Evolutionary conservation across 1,284 basidiomycete genomes (phyloP), one percentile per base, ranked within the genome.

Genomic region (Sporisorium exsertum): DNA sequence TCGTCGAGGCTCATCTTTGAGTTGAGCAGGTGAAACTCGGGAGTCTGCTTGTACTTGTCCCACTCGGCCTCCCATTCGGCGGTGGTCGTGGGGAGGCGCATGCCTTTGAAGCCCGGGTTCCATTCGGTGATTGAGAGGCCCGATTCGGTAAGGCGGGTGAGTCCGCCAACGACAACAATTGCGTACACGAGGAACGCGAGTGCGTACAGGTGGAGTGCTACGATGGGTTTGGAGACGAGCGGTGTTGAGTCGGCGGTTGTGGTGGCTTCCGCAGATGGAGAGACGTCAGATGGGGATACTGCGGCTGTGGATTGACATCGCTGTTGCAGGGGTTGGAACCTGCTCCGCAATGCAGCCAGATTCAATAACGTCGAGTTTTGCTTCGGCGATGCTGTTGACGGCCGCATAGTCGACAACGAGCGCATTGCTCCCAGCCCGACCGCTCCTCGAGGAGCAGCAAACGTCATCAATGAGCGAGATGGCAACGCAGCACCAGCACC

Each of bases 121-220:
- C 97, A 99, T 88, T 99, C 97, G 33, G 94, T 96, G 85, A 99
- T 99, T 78, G 94, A 95, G 71, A 99, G 88, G 6, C 97, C 97
- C 26, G 94, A 97, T 87, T 99, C 97, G 5, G 97, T 99, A 69
- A 99, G 89, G 46, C 97, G 92, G 2, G 97, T 99, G 58, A 99
- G 90, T 12, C 96, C 97, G 40, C 97, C 97, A 6, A 99, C 94
- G 54, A 99, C 91, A 78, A 98, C 92, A 85, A 99, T 94, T 27
- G 91, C 91, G 80, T 97, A 93, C 27, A 97, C 94, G 46, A 99
- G 88, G 5, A 90, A 90, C 0, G 94, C 92, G 20, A 93, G 94
- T 42, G 89, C 86, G 81, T 95, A 89, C 20, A 98, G 90, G 92
- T 95, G 97, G 72, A 90, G 81, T 0, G 87, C 86, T 6, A 98